phyloP scores from a whole-genome alignment of 768 basidiomycete species.

The Mycena rosella region DNA sequence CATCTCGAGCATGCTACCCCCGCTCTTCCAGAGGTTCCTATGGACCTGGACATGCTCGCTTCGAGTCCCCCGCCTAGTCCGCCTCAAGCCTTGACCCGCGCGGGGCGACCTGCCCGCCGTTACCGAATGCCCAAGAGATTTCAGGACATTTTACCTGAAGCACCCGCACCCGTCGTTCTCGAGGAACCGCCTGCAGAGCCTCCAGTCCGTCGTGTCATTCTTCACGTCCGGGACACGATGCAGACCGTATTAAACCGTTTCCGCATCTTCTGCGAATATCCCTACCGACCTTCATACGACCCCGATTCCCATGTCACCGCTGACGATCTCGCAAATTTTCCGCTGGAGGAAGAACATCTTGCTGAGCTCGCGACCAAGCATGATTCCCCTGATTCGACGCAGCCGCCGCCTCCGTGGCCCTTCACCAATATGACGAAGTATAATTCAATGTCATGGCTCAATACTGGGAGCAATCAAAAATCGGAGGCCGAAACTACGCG shows the following conservation, averaged over 20 bases:
- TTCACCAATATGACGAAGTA: constrained; percentile 39
- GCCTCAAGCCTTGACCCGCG: constrained; percentile 26
- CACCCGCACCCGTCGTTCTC: neutral
- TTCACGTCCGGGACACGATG: constrained; percentile 37
- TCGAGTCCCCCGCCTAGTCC: constrained; percentile 28
- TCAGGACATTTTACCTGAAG: constrained; percentile 32
- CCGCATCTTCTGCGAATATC: constrained; percentile 40
- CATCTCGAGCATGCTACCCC: too few species aligned
- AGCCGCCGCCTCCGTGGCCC: constrained; percentile 31
- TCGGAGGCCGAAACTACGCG: constrained; percentile 34
- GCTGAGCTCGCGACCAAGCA: neutral
- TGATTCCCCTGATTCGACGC: neutral
- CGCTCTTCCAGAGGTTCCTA: too few species aligned
- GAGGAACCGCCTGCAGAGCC: neutral
- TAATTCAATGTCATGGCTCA: constrained; percentile 42
- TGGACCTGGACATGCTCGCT: too few species aligned
- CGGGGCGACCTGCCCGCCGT: constrained; percentile 34
- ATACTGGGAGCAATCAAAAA: constrained; percentile 36
- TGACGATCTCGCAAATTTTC: constrained; percentile 38
- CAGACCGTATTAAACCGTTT: constrained; percentile 38
- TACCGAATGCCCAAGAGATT: constrained; percentile 30
- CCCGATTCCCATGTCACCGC: constrained; percentile 36
- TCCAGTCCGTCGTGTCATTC: constrained; percentile 30
- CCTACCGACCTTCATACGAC: constrained; percentile 41
- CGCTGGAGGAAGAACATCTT: neutral